Evolutionary conservation across 805 yeast genomes (phyloP), one percentile per base, ranked within the genome.

Genomic region (Starmera pachycereana): DNA sequence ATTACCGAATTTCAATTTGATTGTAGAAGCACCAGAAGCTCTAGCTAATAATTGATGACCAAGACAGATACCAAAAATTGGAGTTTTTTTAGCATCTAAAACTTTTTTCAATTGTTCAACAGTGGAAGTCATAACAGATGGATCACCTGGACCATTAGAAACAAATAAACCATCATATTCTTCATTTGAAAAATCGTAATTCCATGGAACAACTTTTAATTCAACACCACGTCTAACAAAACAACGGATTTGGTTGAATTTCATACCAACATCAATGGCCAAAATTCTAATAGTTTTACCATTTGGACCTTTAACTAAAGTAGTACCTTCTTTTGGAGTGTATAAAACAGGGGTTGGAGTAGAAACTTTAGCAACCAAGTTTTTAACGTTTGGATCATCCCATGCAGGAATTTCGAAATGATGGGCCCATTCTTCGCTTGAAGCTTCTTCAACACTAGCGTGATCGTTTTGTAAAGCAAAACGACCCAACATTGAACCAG

Each of bases 121-220:
- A 44, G 87, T 74, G 16, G 70, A 74, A 35, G 76, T 62, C 77
- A 92, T 72, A 42, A 84, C 86, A 35, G 92, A 75, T 42, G 99
- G 99, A 67, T 92, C 97, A 76, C 99, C 99, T 27, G 99, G 99
- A 69, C 99, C 99, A 65, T 92, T 92, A 41, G 97, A 89, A 49
- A 90, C 70, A 65, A 92, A 92, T 54, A 92, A 72, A 70, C 98
- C 99, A 62, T 92, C 98, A 60, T 82, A 92, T 46, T 78, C 72
- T 63, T 87, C 95, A 38, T 64, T 55, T 46, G 83, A 68, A 61
- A 83, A 81, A 63, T 88, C 95, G 58, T 88, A 79, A 61, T 92
- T 81, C 89, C 90, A 90, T 45, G 98, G 97, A 37, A 92, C 97
- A 41, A 92, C 97, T 58, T 78, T 76, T 51, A 92, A 71, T 66